Evolutionary conservation across 106 monocot species (phyloP), one percentile per base, ranked within the genome.

Genomic region (Agapanthus africanus): DNA sequence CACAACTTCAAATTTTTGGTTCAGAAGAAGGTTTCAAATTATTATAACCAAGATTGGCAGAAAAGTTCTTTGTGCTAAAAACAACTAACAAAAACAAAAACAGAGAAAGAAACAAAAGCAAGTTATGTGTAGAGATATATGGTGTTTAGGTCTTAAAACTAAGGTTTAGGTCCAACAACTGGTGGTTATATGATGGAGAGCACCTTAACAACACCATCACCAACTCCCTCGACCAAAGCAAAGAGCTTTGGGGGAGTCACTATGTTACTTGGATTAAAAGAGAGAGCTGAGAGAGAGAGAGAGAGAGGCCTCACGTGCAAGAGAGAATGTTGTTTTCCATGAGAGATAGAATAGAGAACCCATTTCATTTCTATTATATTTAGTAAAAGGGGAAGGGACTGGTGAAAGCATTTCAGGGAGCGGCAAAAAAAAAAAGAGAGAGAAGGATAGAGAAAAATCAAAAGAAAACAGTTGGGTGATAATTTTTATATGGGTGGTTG

Each of bases 141-240:
- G 21, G 41, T 56, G 73, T 25, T 28, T 25, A 30, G n/a, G 33
- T 62, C 15, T 80, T 72, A 80, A 80, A 80, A 57, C 59, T 72
- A 69, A 67, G 81, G 75, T 82, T 91, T 87, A 84, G 91, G 87
- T 91, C 80, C 75, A 91, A 86, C 87, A 66, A 87, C 91, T 84
- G 87, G 91, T 91, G 38, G 91, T 91, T 91, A 87, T 74, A 47
- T 62, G 84, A 84, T 80, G 35, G 61, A 54, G 71, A 76, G 79
- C 77, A 71, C 76, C 79, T 78, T 80, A 85, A 85, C 82, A 74
- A 78, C 40, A 66, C 44, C 66, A 72, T 32, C 70, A 70, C 70
- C 52, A 40, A 69, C 74, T 62, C 40, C 35, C 18, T 23, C 52
- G 6, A 52, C 25, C 52, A 7, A 4, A 44, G 1, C 44, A 44